Base-by-base conservation (phyloP, 106 monocot genomes). In the Ottelia alismoides region DNA sequence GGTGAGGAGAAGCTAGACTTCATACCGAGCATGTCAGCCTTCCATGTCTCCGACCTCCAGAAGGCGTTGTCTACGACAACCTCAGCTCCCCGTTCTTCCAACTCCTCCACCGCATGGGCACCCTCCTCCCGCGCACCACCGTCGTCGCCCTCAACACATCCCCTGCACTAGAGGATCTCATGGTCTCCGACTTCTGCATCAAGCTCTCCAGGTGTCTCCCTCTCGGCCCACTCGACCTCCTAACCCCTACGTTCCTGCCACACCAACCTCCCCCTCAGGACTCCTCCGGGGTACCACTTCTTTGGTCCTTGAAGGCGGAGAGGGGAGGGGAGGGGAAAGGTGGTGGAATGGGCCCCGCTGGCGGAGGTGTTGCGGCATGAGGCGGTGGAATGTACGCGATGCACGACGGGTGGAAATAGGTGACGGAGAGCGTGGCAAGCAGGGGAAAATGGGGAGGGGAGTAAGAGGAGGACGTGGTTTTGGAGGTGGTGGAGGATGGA, bases 331-430 rank as follows among this genome's bases (percentile, higher is more conserved):
- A 31, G 53, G 16, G 84, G 69, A 0, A 30, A 66, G 19, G 66
- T 81, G 27, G 79, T 72, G 49, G 22, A 49, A 0, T 85, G 79
- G 84, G 56, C 70, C 9, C 85, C 79, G 16, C 85, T 79, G 50
- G 44, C n/a, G 51, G 40, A 19, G 5, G 66, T 85, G 5, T 51
- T 85, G 49, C 24, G 11, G 3, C 84, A 85, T 43, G 22, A 7
- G 3, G 62, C 87, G 2, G 67, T 76, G 92, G 75, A 0, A 74
- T 31, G 1, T 87, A 83, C 63, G 47, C 87, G 52, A 74, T 58
- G 12, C 92, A 93, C 62, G 59, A 70, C 40, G 87, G 92, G 31
- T 92, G 92, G 92, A 80, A 77, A 28, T 87, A 86, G 1, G 72
- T 72, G 31, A 28, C 72, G 65, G 83, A 89, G 60, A 65, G 71